Conservation (phyloP, 2,329 filamentous ascomycete species). For the Gnomoniopsis sp. region DNA sequence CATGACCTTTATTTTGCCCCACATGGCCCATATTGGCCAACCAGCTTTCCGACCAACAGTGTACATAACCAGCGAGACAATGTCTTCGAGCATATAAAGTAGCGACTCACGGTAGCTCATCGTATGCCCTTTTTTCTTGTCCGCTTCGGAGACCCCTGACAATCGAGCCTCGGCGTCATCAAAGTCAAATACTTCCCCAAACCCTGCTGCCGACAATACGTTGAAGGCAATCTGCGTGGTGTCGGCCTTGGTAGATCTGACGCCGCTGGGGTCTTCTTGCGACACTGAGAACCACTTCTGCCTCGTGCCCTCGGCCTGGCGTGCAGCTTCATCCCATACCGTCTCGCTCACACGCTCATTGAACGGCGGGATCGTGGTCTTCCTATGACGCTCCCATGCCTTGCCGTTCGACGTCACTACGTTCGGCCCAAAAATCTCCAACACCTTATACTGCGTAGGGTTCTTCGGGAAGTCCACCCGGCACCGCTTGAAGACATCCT, state of each 20-base stretch:
- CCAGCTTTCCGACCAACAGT: neutral
- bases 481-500: conserved; percentile 1
- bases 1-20: neutral
- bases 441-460: neutral
- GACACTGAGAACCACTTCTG: neutral
- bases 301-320: neutral
- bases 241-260: neutral
- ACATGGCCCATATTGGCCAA: conserved; percentile 1
- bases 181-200: neutral
- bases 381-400: conserved; percentile 1
- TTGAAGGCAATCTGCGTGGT: conserved; percentile 4
- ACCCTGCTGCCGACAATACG: neutral
- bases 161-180: neutral
- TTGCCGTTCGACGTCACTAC: conserved; percentile 3
- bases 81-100: neutral
- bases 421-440: conserved; percentile 3
- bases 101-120: conserved; percentile 1
- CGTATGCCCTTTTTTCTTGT: neutral
- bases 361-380: neutral
- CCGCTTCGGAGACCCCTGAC: neutral
- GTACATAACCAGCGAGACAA: neutral
- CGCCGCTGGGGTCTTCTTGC: neutral
- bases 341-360: conserved; percentile 4
- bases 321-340: conserved; percentile 3
- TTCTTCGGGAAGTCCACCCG: conserved; percentile 1